Conservation (phyloP, 495 filamentous ascomycete genomes). For the Penicillium pancosmium region DNA sequence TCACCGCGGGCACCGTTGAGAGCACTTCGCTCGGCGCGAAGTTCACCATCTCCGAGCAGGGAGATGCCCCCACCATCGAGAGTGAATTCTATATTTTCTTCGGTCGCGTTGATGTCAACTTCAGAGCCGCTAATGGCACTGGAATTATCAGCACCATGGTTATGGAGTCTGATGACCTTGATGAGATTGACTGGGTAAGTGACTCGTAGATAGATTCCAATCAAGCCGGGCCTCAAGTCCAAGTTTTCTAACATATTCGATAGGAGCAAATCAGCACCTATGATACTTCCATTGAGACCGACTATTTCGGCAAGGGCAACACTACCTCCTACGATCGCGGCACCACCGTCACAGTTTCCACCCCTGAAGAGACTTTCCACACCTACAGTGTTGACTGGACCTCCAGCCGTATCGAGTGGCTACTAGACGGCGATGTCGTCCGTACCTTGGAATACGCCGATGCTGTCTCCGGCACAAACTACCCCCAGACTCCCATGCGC, state of each 20-base stretch:
- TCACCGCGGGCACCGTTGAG: constrained; percentile 56
- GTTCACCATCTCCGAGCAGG: constrained; percentile 70
- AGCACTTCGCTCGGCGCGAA: constrained; percentile 59
- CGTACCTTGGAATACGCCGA: constrained; percentile 66
- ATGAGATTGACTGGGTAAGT: constrained; percentile 93
- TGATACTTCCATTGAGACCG: constrained; percentile 71
- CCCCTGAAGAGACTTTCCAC: constrained; percentile 71
- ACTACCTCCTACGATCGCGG: constrained; percentile 78
- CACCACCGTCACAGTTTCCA: constrained; percentile 54
- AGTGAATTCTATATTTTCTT: constrained; percentile 82
- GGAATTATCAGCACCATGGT: constrained; percentile 83
- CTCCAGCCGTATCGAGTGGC: constrained; percentile 71
- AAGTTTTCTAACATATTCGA: constrained; percentile 4
- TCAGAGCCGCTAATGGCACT: constrained; percentile 72
- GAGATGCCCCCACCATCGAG: constrained; percentile 75
- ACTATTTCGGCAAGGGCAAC: constrained; percentile 94
- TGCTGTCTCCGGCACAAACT: constrained; percentile 68
- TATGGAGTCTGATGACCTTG: constrained; percentile 83
- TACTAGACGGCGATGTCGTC: constrained; percentile 74
- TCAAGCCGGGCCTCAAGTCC: neutral
- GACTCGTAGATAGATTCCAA: neutral
- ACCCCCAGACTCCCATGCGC: constrained; percentile 89
- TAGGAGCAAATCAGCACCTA: constrained; percentile 62
- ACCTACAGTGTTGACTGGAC: constrained; percentile 92
- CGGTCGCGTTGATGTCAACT: constrained; percentile 69